phyloP scores from a whole-genome alignment of 257 asterid species.

The Rhazya stricta region DNA sequence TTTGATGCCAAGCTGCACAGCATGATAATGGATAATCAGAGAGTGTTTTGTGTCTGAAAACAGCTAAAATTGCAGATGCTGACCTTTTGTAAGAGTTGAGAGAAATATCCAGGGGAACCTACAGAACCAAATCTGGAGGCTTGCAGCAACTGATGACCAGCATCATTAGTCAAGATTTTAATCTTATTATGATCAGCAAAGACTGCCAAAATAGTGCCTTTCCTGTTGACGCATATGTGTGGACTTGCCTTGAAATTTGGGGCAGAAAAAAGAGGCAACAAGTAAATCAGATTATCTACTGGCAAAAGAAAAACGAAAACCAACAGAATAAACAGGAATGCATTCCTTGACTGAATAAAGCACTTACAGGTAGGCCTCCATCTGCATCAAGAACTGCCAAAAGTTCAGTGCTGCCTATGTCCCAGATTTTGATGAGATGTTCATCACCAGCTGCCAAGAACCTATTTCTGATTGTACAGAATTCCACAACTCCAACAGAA shows the following conservation, averaged over 20 bases:
- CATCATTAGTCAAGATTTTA: constrained; percentile 59
- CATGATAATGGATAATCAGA: constrained; percentile 9
- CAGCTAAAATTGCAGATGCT: constrained; percentile 10
- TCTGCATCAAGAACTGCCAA: constrained; percentile 47
- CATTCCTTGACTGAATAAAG: neutral
- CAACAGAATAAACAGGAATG: neutral
- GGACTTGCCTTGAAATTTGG: constrained; percentile 47
- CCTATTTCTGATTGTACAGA: constrained; percentile 37
- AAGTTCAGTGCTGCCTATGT: constrained; percentile 37
- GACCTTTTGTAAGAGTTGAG: constrained; percentile 37
- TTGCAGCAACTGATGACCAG: constrained; percentile 44
- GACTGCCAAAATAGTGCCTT: constrained; percentile 59
- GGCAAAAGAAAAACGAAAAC: too few relatives aligned
- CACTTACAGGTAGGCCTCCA: constrained; percentile 57
- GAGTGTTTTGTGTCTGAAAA: constrained; percentile 3
- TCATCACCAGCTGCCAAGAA: constrained; percentile 66
- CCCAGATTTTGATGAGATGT: constrained; percentile 64
- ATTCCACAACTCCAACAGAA: constrained; percentile 37
- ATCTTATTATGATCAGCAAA: constrained; percentile 41
- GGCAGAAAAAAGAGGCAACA: neutral
- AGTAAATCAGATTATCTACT: constrained; percentile 1
- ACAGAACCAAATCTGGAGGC: constrained; percentile 14
- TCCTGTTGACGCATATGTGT: constrained; percentile 47
- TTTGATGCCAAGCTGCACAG: constrained; percentile 31
- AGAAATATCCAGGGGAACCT: constrained; percentile 27